Base-by-base conservation (phyloP, 345 rosid genomes). In the Jatropha curcas region DNA sequence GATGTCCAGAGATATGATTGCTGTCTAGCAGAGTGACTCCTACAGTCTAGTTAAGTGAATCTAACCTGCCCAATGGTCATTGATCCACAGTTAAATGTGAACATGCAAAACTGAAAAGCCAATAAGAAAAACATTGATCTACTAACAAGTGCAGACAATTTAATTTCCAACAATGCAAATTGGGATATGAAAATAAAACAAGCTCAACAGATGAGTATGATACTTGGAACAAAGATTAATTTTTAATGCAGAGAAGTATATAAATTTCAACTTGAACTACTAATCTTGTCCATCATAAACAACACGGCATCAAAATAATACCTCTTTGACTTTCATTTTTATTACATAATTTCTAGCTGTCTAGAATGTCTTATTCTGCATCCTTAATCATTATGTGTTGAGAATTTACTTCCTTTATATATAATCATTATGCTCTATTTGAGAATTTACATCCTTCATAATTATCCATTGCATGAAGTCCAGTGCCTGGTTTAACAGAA, bases 21-120 rank as follows among this genome's bases (percentile, higher is more conserved):
- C 13, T 67, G 56, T 41, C n/a, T 7, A 25, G 52, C 10, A 56
- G 53, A 60, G 20, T 41, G 73, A 31, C 24, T 27, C 64, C 43
- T 46, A 33, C 5, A 24, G 59, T 30, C 59, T 25, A 57, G 16
- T 59, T 57, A 28, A 52, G 48, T 60, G 33, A 67, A 71, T 46
- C 25, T 17, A 27, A 41, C 83, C 80, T 80, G 77, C 59, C 61
- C 72, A 37, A 58, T 68, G 60, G 35, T 27, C 46, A 72, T 4
- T 8, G 63, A 51, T 50, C 22, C 30, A 35, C 34, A 16, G 46
- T 39, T 37, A 66, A 7, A 70, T 64, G 12, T 30, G 60, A 53
- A 67, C 28, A 24, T 5, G 62, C 20, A 2, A n/a, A 52, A 48
- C 43, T 27, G 53, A 64, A 62, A 41, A 33, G 20, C 14, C 43